Conservation (phyloP, 192 early-diverging fungal species). For the Glomus cerebriforme region DNA sequence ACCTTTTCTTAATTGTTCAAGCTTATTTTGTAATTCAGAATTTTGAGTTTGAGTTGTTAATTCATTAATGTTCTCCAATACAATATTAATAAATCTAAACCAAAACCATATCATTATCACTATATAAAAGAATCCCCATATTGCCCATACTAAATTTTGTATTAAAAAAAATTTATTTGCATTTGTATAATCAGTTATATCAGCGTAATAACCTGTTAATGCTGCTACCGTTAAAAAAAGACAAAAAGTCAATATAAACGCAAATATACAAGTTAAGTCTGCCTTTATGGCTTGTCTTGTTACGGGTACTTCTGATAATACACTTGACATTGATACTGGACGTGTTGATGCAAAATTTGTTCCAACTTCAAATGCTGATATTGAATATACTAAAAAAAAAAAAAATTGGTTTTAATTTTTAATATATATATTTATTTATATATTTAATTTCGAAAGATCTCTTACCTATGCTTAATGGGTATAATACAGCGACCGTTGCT, state of each 20-base stretch:
- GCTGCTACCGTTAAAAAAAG: background rate
- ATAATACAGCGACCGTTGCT: background rate
- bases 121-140: constrained; percentile 1
- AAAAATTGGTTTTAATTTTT: background rate
- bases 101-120: background rate
- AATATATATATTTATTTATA: no score
- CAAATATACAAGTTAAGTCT: background rate
- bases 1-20: background rate
- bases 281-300: background rate
- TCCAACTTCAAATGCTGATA: background rate
- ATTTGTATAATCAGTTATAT: background rate
- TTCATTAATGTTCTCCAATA: background rate
- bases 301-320: background rate
- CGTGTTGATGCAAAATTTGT: background rate
- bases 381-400: background rate
- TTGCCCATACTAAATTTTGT: background rate
- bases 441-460: no score
- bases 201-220: constrained; percentile 16
- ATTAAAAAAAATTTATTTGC: background rate
- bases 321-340: background rate
- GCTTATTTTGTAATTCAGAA: background rate
- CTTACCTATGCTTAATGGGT: constrained; percentile 9
- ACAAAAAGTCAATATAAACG: background rate
- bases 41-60: background rate
- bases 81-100: constrained; percentile 6